A percentile compares a stretch with the other conserved stretches of the same genome.
Evolutionary conservation across 2,329 filamentous ascomycete species (phyloP).

Genomic region (Pseudogymnoascus verrucosus): DNA sequence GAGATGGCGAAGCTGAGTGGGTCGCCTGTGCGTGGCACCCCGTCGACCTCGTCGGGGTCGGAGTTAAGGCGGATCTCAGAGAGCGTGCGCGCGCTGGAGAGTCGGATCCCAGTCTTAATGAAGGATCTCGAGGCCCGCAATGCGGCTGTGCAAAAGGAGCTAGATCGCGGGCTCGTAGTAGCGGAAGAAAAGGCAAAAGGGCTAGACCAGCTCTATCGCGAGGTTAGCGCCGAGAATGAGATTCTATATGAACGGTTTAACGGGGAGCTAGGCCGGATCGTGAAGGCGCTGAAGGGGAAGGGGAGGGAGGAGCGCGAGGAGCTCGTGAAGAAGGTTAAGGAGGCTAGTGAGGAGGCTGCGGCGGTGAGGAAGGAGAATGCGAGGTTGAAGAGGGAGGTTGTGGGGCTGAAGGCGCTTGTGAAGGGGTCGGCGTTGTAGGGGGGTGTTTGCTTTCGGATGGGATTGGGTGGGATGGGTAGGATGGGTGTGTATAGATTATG

Average conservation of each 20-base stretch:
- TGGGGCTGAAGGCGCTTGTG: conserved; percentile 27
- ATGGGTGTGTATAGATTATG: not conserved
- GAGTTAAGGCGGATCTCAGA: conserved; percentile 36
- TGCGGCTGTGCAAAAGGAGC: conserved; percentile 57
- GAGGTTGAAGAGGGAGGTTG: conserved; percentile 72
- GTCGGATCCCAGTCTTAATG: conserved; percentile 52
- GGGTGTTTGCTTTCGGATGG: not conserved
- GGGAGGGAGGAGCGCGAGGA: conserved; percentile 74
- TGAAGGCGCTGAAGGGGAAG: conserved; percentile 64
- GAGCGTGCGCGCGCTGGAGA: conserved; percentile 61
- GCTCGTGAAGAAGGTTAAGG: conserved; percentile 60
- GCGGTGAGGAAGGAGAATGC: conserved; percentile 79
- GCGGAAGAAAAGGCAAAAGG: conserved; percentile 72
- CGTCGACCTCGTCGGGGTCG: not conserved
- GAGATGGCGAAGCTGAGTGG: conserved; percentile 57
- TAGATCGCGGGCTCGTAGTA: conserved; percentile 63
- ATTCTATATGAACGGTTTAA: conserved; percentile 89
- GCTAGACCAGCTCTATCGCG: conserved; percentile 82
- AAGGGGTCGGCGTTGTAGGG: conserved; percentile 4
- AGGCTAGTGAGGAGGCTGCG: conserved; percentile 68
- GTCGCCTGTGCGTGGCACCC: conserved; percentile 23
- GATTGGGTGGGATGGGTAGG: not conserved
- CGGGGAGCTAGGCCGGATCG: conserved; percentile 75
- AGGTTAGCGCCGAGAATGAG: conserved; percentile 85
- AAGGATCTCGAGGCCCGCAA: conserved; percentile 54